Base-by-base conservation (phyloP, 2,329 filamentous ascomycete genomes). In the Ceratocystiopsis sp. region DNA sequence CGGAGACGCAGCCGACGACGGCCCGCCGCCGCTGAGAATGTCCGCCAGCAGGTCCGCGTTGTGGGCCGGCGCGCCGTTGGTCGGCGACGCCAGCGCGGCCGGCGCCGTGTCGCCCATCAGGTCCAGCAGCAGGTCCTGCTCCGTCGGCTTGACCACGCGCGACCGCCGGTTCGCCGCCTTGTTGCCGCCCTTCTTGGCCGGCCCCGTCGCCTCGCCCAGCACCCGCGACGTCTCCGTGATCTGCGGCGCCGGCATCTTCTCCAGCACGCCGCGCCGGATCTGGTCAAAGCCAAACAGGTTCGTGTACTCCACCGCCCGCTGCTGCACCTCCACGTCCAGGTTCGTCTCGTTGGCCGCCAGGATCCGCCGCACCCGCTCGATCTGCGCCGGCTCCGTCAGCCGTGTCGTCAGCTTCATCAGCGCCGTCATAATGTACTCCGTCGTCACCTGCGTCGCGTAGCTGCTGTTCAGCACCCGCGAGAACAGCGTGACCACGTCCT, bases 181-280 rank as follows among this genome's bases (percentile, higher is more conserved):
- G 1, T 84, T 77, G 53, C 57, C 46, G 1, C 84, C 79, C 54
- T 89, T 34, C 33, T 34, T 34, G 13, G 11, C 33, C 33, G 58
- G 48, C 1, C 84, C 78, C 53, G 58, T 46, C 1, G 85, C 79
- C 54, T 89, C 82, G 37, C 87, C 87, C 16, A 98, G 68, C 3
- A 95, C 87, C 47, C 89, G 73, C 43, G 91, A 89, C 59, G 93
- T 85, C 58, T 98, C 91, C 51, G 89, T 85, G 55, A 98, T 96
- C 59, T 96, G 89, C 10, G 91, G 91, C 2, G 91, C 76, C 9
- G 91, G 91, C 93, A 98, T 98, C 60, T 91, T 93, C 63, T 98
- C 91, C 12, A 98, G 67, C 3, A 98, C 91, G 45, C 91, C 91
- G 46, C 74, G 75, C 43, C 89, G 78, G 45, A 98, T 83, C 47